Base-by-base conservation (phyloP, 371 early-diverging fungal genomes). In the Mucor sp. region DNA sequence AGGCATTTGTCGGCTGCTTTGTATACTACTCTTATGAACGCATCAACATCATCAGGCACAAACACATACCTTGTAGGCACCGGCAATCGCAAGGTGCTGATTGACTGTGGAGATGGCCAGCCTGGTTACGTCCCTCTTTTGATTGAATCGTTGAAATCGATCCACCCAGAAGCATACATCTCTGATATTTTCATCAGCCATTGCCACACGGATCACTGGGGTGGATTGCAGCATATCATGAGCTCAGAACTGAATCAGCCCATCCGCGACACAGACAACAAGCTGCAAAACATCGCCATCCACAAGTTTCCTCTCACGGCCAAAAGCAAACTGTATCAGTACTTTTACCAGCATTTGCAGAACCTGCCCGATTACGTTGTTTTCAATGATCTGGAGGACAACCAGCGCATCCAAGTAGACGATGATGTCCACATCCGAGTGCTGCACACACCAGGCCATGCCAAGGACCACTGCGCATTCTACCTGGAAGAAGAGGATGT, bases 21-120 rank as follows among this genome's bases (percentile, higher is more conserved):
- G 14, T 21, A 53, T 6, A 6, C n/a, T 30, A 6, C 15, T 27
- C 53, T 27, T 25, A 53, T 9, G 4, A 12, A 27, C 9, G 15
- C 11, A 53, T 6, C 9, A 3, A 1, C 37, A 27, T 15, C 6
- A 53, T 15, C n/a, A 65, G 87, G 94, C 23, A 93, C 95, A 39
- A 95, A 95, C 71, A 92, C 92, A 0, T 95, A 94, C 58, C 59
- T 95, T 25, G 80, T 94, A 41, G 95, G 95, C 19, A 80, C 80
- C 6, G 94, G 94, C 0, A 39, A 71, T 11, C 70, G 75, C 25
- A 85, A 91, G 21, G 63, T 91, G 7, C 76, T 95, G 7, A 79
- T 95, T 6, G 95, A 95, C 60, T 88, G 93, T 7, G 95, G 94
- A 23, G 87, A 89, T 53, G 94, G 94, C 14, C 76, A 84, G 25